Conservation (phyloP, 306 rosid species). For the Sicyos baderoa region DNA sequence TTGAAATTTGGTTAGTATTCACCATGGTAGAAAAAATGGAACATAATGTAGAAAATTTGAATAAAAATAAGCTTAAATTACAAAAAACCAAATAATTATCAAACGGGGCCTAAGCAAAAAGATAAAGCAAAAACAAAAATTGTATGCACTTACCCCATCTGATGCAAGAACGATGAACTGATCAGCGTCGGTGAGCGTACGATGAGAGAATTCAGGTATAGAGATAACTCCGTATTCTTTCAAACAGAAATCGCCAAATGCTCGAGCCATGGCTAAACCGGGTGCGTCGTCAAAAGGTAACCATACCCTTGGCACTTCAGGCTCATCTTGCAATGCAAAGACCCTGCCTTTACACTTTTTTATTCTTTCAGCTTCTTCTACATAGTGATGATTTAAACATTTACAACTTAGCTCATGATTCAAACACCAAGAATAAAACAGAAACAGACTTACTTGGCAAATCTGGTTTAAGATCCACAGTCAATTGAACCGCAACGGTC, state of each 20-base stretch:
- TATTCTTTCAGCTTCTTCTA: constrained; percentile 92
- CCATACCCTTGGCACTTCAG: constrained; percentile 95
- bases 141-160: constrained; percentile 56
- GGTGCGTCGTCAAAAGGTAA: constrained; percentile 92
- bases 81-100: too few relatives aligned
- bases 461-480: constrained; percentile 91
- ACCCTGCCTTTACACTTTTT: constrained; percentile 84
- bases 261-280: constrained; percentile 98
- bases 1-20: too few relatives aligned
- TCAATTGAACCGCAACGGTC: constrained; percentile 65
- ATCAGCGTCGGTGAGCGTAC: constrained; percentile 59
- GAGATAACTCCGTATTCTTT: constrained; percentile 96
- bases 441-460: constrained; percentile 56
- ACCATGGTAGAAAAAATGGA: too few relatives aligned
- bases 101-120: too few relatives aligned
- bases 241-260: constrained; percentile 91
- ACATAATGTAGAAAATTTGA: too few relatives aligned
- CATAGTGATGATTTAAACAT: constrained; percentile 9
- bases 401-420: not conserved
- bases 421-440: constrained; percentile 1
- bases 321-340: constrained; percentile 93
- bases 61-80: too few relatives aligned
- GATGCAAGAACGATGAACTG: constrained; percentile 91
- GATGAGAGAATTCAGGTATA: constrained; percentile 74
- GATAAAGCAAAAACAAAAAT: too few relatives aligned